phyloP scores from a whole-genome alignment of 2,329 filamentous ascomycete genomes.

The Penicillium sumatraense region DNA sequence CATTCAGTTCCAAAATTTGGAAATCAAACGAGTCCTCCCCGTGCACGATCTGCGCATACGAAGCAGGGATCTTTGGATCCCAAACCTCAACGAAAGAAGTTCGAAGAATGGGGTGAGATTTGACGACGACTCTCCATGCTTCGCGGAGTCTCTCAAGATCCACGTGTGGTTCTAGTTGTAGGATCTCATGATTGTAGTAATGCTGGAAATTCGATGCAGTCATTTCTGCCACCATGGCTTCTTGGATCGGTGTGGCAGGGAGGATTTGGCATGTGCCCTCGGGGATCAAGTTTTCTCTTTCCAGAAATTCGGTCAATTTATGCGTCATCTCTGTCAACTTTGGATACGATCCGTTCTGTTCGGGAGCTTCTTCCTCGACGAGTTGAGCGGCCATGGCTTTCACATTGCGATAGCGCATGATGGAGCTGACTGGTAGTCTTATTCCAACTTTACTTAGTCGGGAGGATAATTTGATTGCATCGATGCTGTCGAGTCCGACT shows the following conservation, averaged over 20 bases:
- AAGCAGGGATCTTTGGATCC: conserved; percentile 59
- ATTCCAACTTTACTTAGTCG: conserved; percentile 67
- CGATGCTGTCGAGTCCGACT: conserved; percentile 88
- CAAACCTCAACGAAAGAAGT: conserved; percentile 73
- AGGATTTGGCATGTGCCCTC: conserved; percentile 62
- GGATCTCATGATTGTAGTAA: conserved; percentile 85
- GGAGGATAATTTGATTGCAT: conserved; percentile 82
- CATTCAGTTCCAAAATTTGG: conserved; percentile 27
- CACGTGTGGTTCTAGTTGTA: conserved; percentile 61
- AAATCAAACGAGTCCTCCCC: conserved; percentile 37
- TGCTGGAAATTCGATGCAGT: conserved; percentile 70
- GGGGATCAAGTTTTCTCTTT: conserved; percentile 40
- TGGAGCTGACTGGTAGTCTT: conserved; percentile 70
- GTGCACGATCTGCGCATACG: conserved; percentile 62
- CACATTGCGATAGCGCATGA: conserved; percentile 75
- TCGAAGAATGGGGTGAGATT: conserved; percentile 70
- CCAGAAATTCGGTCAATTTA: conserved; percentile 47
- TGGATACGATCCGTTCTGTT: conserved; percentile 26
- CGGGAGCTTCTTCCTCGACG: conserved; percentile 22
- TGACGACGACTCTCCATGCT: conserved; percentile 67
- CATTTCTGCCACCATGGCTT: conserved; percentile 86
- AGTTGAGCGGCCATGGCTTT: conserved; percentile 56
- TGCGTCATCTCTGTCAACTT: conserved; percentile 24
- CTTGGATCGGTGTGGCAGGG: conserved; percentile 81
- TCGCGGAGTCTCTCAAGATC: conserved; percentile 61